Percentiles rank a stretch among this genome's conserved stretches.
These are phyloP conservation scores for Diaporthe sp. DNA, from an alignment of 2,329 filamentous ascomycete species.

Conservation along the genomic window DNA sequence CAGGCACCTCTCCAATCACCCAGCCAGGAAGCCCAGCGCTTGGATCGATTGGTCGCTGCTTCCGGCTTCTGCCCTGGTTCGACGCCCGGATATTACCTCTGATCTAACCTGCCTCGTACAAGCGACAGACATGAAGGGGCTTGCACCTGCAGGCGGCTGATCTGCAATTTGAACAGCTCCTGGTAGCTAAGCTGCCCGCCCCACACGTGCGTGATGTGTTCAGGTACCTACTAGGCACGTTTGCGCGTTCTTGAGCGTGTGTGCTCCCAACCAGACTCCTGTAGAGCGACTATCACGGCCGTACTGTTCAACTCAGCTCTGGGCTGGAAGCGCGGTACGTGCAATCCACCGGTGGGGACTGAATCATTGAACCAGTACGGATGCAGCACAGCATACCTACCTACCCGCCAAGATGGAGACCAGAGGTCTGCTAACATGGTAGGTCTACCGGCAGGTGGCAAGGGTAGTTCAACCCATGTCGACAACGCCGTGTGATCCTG, in stretches of 20 bases:
- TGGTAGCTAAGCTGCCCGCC: background rate
- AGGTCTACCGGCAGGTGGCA: background rate
- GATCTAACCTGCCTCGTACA: slow-evolving; percentile 12
- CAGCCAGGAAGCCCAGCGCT: background rate
- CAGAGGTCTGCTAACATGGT: background rate
- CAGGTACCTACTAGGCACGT: background rate
- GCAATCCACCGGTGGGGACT: background rate
- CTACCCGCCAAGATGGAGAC: background rate
- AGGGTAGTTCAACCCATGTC: slow-evolving; percentile 18
- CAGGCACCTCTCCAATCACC: background rate
- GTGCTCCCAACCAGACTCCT: background rate
- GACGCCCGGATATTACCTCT: background rate
- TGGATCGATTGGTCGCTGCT: slow-evolving; percentile 16
- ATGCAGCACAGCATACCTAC: background rate
- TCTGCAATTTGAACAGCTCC: background rate
- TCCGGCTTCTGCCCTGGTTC: slow-evolving; percentile 10
- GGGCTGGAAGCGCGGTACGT: background rate
- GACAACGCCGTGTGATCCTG: slow-evolving; percentile 11
- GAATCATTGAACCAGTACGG: slow-evolving; percentile 1
- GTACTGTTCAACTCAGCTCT: background rate
- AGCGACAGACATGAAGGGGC: slow-evolving; percentile 24
- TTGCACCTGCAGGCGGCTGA: slow-evolving; percentile 32
- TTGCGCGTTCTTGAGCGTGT: background rate
- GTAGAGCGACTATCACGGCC: background rate
- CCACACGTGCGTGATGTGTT: background rate